Conservation (phyloP, 2,329 filamentous ascomycete genomes). For the Aspergillus pseudoterreus region DNA sequence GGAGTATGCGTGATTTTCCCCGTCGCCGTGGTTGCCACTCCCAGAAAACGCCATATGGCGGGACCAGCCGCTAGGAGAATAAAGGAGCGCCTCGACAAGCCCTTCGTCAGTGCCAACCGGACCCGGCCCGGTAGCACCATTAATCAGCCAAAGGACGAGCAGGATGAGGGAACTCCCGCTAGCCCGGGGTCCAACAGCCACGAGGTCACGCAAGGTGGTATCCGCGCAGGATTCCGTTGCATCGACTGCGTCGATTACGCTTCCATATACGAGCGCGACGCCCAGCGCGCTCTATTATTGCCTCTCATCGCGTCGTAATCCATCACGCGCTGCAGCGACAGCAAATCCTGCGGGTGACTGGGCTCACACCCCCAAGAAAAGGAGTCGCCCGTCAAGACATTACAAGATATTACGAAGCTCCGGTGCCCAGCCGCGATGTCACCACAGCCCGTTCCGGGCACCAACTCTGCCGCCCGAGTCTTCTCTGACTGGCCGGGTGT, state of each 20-base stretch:
- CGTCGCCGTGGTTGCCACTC: too few relatives aligned
- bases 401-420: neutral
- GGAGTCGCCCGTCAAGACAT: neutral
- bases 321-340: neutral
- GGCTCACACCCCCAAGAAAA: neutral
- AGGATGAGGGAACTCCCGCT: neutral
- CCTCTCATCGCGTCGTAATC: too few relatives aligned
- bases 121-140: too few relatives aligned
- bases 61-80: too few relatives aligned
- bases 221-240: neutral
- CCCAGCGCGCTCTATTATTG: too few relatives aligned
- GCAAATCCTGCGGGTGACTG: too few relatives aligned
- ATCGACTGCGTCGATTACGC: neutral
- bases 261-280: neutral
- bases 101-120: too few relatives aligned
- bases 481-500: too few relatives aligned
- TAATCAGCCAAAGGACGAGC: too few relatives aligned
- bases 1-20: too few relatives aligned
- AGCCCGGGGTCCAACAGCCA: slow-evolving; percentile 1
- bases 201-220: slow-evolving; percentile 4
- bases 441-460: slow-evolving; percentile 1
- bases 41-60: too few relatives aligned
- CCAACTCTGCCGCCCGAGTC: neutral
- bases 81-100: too few relatives aligned
- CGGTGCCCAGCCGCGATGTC: slow-evolving; percentile 4